Conservation (phyloP, 345 rosid species). For the Lagerstroemia speciosa region DNA sequence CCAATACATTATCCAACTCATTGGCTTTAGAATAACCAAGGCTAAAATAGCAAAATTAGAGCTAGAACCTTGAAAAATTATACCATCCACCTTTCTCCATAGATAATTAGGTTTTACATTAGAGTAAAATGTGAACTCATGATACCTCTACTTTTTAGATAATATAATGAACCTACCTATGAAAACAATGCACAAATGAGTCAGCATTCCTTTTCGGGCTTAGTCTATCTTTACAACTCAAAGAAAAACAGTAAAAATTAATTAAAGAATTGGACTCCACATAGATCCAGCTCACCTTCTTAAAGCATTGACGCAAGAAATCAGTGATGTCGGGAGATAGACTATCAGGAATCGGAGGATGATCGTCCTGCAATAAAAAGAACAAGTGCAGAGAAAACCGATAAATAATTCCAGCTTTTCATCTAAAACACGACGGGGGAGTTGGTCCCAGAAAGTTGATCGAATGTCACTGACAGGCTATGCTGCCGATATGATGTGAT, state of each 20-base stretch:
- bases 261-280: neutral
- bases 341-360: conserved; percentile 96
- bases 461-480: neutral
- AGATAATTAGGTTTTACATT: too few relatives aligned
- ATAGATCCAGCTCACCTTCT: conserved; percentile 55
- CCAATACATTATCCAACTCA: neutral
- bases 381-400: conserved; percentile 7
- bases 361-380: conserved; percentile 57
- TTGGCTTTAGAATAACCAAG: neutral
- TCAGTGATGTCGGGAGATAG: conserved; percentile 94
- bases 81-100: neutral
- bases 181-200: neutral
- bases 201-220: neutral
- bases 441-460: neutral
- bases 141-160: too few relatives aligned
- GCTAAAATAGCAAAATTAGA: neutral
- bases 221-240: neutral
- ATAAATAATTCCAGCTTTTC: neutral
- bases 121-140: too few relatives aligned
- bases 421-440: neutral
- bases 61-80: neutral
- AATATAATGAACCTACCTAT: too few relatives aligned
- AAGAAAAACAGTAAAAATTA: neutral
- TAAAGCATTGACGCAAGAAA: conserved; percentile 89
- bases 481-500: neutral